Evolutionary conservation across 345 rosid species (phyloP).

Genomic region (Passiflora organensis): DNA sequence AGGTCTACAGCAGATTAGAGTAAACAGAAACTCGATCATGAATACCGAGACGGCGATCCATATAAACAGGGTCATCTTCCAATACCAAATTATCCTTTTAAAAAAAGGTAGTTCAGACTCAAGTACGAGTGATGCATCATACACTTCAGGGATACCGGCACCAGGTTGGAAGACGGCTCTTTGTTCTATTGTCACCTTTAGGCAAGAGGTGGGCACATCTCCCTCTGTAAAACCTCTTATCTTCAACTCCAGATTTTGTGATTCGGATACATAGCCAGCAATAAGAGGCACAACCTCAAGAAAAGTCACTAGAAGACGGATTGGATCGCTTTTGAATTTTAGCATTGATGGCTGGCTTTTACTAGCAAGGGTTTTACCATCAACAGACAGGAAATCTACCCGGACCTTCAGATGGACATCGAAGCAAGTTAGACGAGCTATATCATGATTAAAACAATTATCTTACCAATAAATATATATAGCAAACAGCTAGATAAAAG

Average conservation of each 20-base stretch:
- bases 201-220: constrained; percentile 55
- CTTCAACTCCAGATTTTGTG: constrained; percentile 60
- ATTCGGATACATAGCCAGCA: constrained; percentile 69
- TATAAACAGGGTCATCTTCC: constrained; percentile 64
- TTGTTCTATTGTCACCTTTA: constrained; percentile 54
- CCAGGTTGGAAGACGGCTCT: constrained; percentile 59
- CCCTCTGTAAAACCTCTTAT: constrained; percentile 55
- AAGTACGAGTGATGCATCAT: constrained; percentile 53
- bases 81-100: constrained; percentile 59
- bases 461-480: too few species aligned
- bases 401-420: constrained; percentile 55
- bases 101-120: constrained; percentile 54
- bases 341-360: constrained; percentile 68
- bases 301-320: constrained; percentile 55
- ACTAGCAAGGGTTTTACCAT: constrained; percentile 57
- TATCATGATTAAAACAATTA: too few species aligned
- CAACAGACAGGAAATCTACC: constrained; percentile 53
- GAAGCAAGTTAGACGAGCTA: constrained; percentile 9
- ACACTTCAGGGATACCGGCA: constrained; percentile 79
- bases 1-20: constrained; percentile 50
- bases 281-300: constrained; percentile 63
- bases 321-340: constrained; percentile 66
- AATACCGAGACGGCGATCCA: constrained; percentile 51
- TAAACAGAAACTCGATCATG: constrained; percentile 34
- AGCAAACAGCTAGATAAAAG: too few species aligned